Percentiles rank a stretch among this genome's conserved stretches.
Conservation (phyloP, 225 moss, liverwort and hornwort species). For the Marchantia paleacea region DNA sequence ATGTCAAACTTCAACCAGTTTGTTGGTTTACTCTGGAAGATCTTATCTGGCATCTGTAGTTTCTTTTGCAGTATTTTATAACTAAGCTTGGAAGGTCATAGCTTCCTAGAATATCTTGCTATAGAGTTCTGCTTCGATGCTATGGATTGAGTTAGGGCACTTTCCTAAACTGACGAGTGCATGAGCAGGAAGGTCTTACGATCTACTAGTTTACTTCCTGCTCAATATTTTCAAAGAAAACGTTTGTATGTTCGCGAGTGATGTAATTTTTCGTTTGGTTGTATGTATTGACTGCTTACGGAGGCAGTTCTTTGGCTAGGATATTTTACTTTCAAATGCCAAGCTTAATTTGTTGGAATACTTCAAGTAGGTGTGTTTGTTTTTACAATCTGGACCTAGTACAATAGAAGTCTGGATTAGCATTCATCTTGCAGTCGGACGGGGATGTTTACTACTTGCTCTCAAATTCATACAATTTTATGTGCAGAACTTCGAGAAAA, state of each 20-base stretch:
- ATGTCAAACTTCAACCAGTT: neutral
- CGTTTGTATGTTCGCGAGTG: neutral
- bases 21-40: neutral
- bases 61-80: neutral
- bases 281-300: too few species aligned
- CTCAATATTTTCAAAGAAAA: neutral
- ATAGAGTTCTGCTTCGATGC: neutral
- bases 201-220: neutral
- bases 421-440: too few species aligned
- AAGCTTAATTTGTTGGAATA: too few species aligned
- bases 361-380: too few species aligned
- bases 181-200: neutral
- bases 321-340: too few species aligned
- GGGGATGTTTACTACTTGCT: too few species aligned
- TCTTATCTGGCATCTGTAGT: neutral
- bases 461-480: too few species aligned
- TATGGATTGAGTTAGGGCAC: neutral
- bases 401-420: too few species aligned
- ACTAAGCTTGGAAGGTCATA: neutral
- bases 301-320: too few species aligned
- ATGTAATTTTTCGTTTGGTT: neutral
- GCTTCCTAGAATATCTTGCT: neutral
- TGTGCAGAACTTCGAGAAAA: slow-evolving; percentile 52
- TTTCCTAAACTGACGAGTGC: neutral
- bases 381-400: too few species aligned